Conservation (phyloP, 2,329 filamentous ascomycete genomes). For the Elsinoe necatrix region DNA sequence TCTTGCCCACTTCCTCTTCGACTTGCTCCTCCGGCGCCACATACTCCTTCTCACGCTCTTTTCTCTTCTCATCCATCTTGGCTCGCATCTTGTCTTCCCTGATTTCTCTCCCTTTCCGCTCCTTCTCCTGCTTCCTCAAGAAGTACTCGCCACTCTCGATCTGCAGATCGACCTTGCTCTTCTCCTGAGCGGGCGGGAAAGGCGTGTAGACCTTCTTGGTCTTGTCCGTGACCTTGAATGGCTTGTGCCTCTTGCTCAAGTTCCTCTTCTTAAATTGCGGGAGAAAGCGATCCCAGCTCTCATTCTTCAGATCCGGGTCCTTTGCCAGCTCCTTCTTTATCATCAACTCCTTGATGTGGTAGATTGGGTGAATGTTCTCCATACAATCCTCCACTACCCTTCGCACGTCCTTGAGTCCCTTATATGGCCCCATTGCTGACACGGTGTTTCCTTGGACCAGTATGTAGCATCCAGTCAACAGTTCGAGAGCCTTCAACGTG, state of each 20-base stretch:
- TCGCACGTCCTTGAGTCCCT: constrained; percentile 85
- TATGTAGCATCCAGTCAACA: constrained; percentile 85
- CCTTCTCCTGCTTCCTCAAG: constrained; percentile 84
- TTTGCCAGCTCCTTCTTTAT: constrained; percentile 88
- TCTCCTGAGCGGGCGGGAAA: constrained; percentile 92
- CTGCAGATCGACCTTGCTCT: constrained; percentile 97
- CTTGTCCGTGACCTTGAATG: constrained; percentile 86
- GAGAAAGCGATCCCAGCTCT: constrained; percentile 93
- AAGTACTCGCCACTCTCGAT: constrained; percentile 98
- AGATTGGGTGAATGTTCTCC: constrained; percentile 81
- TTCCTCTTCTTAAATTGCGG: constrained; percentile 96
- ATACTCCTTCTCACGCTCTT: constrained; percentile 77
- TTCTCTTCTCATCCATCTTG: constrained; percentile 82
- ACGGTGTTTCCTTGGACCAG: constrained; percentile 97
- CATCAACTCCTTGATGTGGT: constrained; percentile 94
- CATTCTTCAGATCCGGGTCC: constrained; percentile 73
- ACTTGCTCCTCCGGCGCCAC: constrained; percentile 72
- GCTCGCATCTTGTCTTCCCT: constrained; percentile 74
- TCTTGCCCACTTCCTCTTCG: constrained; percentile 41
- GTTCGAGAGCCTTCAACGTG: constrained; percentile 86
- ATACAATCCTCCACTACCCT: constrained; percentile 91
- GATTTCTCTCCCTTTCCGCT: constrained; percentile 69
- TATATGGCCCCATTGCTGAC: constrained; percentile 81
- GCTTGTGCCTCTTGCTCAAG: constrained; percentile 72
- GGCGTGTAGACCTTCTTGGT: constrained; percentile 89